phyloP scores from a whole-genome alignment of 495 filamentous ascomycete species.

The Neurospora cerealis region DNA sequence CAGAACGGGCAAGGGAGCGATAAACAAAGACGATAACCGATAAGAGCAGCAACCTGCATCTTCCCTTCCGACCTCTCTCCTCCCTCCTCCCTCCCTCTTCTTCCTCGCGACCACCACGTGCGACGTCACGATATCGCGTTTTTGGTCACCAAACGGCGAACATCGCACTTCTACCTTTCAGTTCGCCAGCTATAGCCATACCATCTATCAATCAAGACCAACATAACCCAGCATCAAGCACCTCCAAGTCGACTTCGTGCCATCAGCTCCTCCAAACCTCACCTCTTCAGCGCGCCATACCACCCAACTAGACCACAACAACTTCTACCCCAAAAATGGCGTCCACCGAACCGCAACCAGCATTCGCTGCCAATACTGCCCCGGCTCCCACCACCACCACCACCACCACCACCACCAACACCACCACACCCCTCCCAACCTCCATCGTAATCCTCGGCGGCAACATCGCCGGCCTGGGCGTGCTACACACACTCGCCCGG shows the following conservation, averaged over 20 bases:
- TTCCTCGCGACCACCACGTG: neutral
- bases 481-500: constrained; percentile 28
- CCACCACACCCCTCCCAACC: neutral
- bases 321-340: neutral
- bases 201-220: neutral
- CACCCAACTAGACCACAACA: neutral
- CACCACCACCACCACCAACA: neutral
- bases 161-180: neutral
- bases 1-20: neutral
- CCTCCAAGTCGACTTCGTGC: neutral
- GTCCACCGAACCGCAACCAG: neutral
- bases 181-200: neutral
- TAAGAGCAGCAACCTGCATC: neutral
- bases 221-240: neutral
- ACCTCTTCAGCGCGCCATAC: neutral
- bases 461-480: constrained; percentile 24
- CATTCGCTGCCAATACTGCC: neutral
- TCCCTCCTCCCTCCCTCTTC: neutral
- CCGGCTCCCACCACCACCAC: neutral
- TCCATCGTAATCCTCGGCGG: constrained; percentile 31
- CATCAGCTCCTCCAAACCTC: neutral
- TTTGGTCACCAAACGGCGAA: neutral
- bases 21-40: neutral
- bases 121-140: neutral
- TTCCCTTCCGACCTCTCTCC: neutral